Conservation (phyloP, 768 basidiomycete species). For the Saitozyma sp. region DNA sequence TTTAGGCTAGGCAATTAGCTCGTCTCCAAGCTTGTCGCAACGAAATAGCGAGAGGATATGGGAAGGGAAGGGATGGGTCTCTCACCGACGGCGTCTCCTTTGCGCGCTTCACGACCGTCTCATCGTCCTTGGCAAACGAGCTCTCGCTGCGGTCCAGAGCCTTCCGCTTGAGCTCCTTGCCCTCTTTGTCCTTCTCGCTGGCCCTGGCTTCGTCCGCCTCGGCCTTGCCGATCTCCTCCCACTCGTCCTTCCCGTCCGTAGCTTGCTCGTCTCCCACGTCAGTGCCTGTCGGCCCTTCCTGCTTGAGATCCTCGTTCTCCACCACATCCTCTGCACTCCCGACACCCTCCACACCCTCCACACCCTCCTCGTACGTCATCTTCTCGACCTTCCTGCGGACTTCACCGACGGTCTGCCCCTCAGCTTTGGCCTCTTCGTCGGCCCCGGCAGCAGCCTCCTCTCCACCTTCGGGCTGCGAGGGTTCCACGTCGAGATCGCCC, state of each 20-base stretch:
- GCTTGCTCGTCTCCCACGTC: background rate
- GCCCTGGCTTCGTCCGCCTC: constrained; percentile 13
- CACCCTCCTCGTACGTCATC: constrained; percentile 37
- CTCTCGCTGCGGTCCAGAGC: constrained; percentile 40
- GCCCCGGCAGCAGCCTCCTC: constrained; percentile 1
- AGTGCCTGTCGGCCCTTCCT: too few species aligned
- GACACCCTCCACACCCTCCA: constrained; percentile 1
- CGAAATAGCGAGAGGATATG: background rate
- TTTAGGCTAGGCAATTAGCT: constrained; percentile 2
- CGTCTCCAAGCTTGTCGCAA: background rate
- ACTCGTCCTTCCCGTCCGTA: constrained; percentile 7
- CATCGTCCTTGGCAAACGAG: constrained; percentile 20
- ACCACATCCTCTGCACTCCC: background rate
- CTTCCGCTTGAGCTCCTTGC: constrained; percentile 40
- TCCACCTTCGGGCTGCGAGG: constrained; percentile 11
- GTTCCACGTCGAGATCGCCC: background rate
- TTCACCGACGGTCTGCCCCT: constrained; percentile 40
- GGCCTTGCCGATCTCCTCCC: constrained; percentile 16
- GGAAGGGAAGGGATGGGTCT: background rate
- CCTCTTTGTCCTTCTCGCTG: constrained; percentile 4
- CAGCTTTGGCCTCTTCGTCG: constrained; percentile 3
- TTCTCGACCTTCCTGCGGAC: constrained; percentile 44
- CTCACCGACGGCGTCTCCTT: constrained; percentile 36
- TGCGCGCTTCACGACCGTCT: constrained; percentile 27
- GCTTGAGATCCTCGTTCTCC: background rate